Percentiles rank a stretch among this genome's conserved stretches.
phyloP scores from a whole-genome alignment of 2,329 filamentous ascomycete species.

The Talaromyces sp. region DNA sequence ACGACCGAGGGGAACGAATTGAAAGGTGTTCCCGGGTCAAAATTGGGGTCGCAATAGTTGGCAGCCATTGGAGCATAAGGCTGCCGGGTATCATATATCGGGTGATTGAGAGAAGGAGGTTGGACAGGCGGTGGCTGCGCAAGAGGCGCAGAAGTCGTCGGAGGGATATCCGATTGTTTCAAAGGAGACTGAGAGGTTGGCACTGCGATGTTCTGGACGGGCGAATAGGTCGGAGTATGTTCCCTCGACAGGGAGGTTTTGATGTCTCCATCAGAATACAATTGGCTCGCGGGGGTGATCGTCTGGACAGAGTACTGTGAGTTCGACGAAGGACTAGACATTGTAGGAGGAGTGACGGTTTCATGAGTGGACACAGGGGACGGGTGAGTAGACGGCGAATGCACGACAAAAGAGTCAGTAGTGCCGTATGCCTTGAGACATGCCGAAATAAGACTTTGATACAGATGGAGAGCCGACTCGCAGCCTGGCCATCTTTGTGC shows the following conservation, averaged over 20 bases:
- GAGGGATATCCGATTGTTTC: constrained; percentile 17
- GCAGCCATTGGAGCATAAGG: constrained; percentile 15
- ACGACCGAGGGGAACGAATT: constrained; percentile 36
- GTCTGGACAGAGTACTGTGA: constrained; percentile 30
- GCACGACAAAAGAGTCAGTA: constrained; percentile 47
- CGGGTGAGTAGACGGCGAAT: constrained; percentile 38
- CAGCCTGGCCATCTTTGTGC: constrained; percentile 90
- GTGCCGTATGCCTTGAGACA: constrained; percentile 83
- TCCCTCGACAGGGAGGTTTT: constrained; percentile 29
- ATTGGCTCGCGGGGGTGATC: constrained; percentile 21
- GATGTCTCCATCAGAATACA: constrained; percentile 23
- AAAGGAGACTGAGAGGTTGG: constrained; percentile 9
- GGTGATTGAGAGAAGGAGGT: constrained; percentile 3
- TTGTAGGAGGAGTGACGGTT: constrained; percentile 31
- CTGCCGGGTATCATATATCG: constrained; percentile 14
- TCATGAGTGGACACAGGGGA: constrained; percentile 36
- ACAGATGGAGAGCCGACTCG: constrained; percentile 74
- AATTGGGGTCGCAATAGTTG: constrained; percentile 20
- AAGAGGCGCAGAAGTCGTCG: constrained; percentile 4
- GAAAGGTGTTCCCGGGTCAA: constrained; percentile 33
- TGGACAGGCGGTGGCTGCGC: constrained; percentile 12
- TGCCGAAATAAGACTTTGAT: constrained; percentile 75
- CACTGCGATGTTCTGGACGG: constrained; percentile 16
- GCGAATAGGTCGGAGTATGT: constrained; percentile 20
- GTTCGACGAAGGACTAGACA: constrained; percentile 34